Evolutionary conservation across 768 basidiomycete species (phyloP), one percentile per base, ranked within the genome.

Genomic region (Thelephora ganbajun): DNA sequence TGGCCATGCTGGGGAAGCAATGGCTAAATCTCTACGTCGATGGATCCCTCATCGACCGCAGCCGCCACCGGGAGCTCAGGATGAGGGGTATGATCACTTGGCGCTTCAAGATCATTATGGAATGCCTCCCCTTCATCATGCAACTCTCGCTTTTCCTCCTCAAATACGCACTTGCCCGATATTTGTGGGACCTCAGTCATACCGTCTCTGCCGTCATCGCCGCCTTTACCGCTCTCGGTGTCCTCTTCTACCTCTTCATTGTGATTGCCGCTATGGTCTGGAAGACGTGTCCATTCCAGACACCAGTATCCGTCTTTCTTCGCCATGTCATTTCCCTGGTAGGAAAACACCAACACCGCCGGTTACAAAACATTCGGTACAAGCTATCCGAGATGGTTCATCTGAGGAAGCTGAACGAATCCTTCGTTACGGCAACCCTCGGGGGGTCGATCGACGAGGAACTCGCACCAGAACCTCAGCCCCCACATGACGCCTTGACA

Each of bases 111-210:
- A 13, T 45, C 43, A 33, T 52, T 35, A 36, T 58, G 37, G 48
- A 49, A 34, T n/a, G 36, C 5, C 44, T 58, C 0, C 57, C 57
- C 2, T 46, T 51, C 6, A 44, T 58, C 9, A 45, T 58, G 33
- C 57, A 58, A 39, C 18, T 58, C 26, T 59, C 57, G 1, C 50
- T 59, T 33, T 39, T 59, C 11, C 37, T 59, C n/a, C 58, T 58
- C 39, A 41, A 44, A 9, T 46, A 51, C 20, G 42, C 58, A 6
- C 51, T 59, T 33, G 30, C 53, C 5, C 43, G 51, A 5, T 47
- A 48, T 23, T 16, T 53, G 12, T 57, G 56, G 56, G 42, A 46
- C 12, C n/a, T 50, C 18, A 48, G 54, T 33, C 44, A 9, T 6
- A 46, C 20, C 11, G 50, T 52, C 11, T 47, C 51, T 2, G 33